Base-by-base conservation (phyloP, 305 asterid genomes). In the Coffea humblotiana region DNA sequence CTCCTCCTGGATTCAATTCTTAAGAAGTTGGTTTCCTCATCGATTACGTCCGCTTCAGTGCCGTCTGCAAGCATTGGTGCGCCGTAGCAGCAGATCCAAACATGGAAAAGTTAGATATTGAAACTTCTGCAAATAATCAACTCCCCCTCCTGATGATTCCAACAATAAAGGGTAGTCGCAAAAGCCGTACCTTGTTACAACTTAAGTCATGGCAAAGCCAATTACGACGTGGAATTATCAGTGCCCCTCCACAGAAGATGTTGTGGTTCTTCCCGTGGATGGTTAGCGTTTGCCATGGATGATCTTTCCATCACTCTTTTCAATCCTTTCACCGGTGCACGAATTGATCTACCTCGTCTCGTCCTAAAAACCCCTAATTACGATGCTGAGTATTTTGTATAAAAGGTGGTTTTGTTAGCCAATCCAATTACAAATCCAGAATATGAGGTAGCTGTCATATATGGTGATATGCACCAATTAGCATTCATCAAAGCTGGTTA, bases 261-360 rank as follows among this genome's bases (percentile, higher is more conserved):
- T 60, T 75, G 78, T 14, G 78, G 78, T 58, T 32, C 37, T 43
- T 75, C 71, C 7, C 40, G 40, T 75, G 78, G 78, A 0, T 75
- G 70, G 70, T 75, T 75, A 48, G 71, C 70, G 43, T 75, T 75
- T 56, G 63, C 64, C 11, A 52, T 32, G 64, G 48, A 35, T 3
- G 47, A 58, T 74, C 29, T 18, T 2, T 21, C 18, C 27, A 49
- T 51, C 27, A 74, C 10, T 18, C 77, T 74, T 74, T 74, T 25
- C 47, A 51, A 74, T 29, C 77, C 77, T 8, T 74, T 74, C 48
- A 13, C 40, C 0, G 48, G 64, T n/a, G 29, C 6, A 3, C 29
- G 12, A 58, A 54, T 74, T 27, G 48, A 74, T 29, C 77, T 74
- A 2, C 19, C 64, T 4, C 15, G 18, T 32, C 73, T 15, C 10